These are phyloP conservation scores for Ephemerocybe angulata DNA, from an alignment of 768 basidiomycete genomes.

Conservation along the genomic window DNA sequence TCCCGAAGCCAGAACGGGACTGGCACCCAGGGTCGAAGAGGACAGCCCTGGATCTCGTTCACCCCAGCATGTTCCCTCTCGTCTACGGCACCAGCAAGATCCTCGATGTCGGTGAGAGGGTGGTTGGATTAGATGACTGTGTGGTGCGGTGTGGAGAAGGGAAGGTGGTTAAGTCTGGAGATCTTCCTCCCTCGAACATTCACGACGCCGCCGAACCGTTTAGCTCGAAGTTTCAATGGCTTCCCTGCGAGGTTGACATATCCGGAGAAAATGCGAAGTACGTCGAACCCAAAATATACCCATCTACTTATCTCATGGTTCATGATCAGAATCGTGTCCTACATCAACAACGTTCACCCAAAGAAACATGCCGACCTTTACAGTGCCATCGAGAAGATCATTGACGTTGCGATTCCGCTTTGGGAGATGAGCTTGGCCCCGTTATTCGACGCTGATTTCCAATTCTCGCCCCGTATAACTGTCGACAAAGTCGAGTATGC, in stretches of 20 bases:
- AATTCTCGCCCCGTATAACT: background rate
- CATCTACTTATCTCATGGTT: background rate
- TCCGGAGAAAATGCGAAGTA: slow-evolving; percentile 16
- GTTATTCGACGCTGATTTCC: background rate
- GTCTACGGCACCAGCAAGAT: slow-evolving; percentile 22
- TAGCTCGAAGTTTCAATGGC: slow-evolving; percentile 15
- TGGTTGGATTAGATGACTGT: slow-evolving; percentile 14
- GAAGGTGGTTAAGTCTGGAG: background rate
- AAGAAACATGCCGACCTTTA: too few relatives aligned
- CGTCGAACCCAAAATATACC: background rate
- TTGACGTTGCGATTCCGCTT: too few relatives aligned
- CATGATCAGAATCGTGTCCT: too few relatives aligned
- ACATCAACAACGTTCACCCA: too few relatives aligned
- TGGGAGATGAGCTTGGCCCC: slow-evolving; percentile 26
- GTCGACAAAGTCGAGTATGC: background rate
- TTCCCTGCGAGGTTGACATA: slow-evolving; percentile 16
- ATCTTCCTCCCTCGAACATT: background rate
- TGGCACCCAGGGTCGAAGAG: slow-evolving; percentile 43
- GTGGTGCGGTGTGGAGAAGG: slow-evolving; percentile 16
- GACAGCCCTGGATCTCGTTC: slow-evolving; percentile 41
- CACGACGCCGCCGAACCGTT: background rate
- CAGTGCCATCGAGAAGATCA: too few relatives aligned
- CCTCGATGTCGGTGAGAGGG: background rate
- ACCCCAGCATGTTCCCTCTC: slow-evolving; percentile 38
- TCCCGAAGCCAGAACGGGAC: slow-evolving; percentile 31